A percentile compares a stretch with the other conserved stretches of the same genome.
phyloP scores from a whole-genome alignment of 1,284 basidiomycete species.

The Cryptococcus sp. region DNA sequence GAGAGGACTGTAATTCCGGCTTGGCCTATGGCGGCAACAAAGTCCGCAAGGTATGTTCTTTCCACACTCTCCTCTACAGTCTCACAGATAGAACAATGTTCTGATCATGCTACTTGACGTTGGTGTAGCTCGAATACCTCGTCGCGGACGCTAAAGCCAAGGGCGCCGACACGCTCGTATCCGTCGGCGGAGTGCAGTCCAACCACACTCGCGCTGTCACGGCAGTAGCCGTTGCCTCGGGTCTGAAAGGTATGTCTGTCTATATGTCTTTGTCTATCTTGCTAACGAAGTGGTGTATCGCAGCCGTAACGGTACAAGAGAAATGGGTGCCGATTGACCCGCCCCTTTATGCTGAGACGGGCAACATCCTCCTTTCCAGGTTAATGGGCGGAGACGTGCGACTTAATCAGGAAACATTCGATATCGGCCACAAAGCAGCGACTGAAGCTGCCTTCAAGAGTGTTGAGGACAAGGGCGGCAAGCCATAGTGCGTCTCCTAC shows the following conservation, averaged over 20 bases:
- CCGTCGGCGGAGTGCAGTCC: constrained; percentile 41
- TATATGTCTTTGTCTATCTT: neutral
- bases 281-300: neutral
- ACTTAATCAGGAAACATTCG: constrained; percentile 34
- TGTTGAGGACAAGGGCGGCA: constrained; percentile 34
- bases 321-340: constrained; percentile 44
- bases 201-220: constrained; percentile 43
- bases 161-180: constrained; percentile 37
- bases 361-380: constrained; percentile 41
- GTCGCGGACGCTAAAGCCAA: constrained; percentile 35
- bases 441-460: constrained; percentile 34
- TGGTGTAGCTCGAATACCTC: constrained; percentile 36
- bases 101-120: neutral
- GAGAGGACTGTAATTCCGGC: constrained; percentile 43
- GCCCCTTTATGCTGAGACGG: constrained; percentile 35
- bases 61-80: neutral
- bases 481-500: constrained; percentile 32
- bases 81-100: neutral
- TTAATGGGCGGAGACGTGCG: constrained; percentile 45
- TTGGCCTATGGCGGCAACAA: constrained; percentile 46
- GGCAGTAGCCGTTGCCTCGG: constrained; percentile 29
- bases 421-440: constrained; percentile 38
- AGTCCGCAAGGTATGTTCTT: constrained; percentile 33
- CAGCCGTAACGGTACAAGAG: constrained; percentile 40
- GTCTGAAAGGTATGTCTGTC: constrained; percentile 22